A percentile compares a stretch with the other conserved stretches of the same genome.
Evolutionary conservation across 1,284 basidiomycete species (phyloP).

Genomic region (Apiotrichum brassicae): DNA sequence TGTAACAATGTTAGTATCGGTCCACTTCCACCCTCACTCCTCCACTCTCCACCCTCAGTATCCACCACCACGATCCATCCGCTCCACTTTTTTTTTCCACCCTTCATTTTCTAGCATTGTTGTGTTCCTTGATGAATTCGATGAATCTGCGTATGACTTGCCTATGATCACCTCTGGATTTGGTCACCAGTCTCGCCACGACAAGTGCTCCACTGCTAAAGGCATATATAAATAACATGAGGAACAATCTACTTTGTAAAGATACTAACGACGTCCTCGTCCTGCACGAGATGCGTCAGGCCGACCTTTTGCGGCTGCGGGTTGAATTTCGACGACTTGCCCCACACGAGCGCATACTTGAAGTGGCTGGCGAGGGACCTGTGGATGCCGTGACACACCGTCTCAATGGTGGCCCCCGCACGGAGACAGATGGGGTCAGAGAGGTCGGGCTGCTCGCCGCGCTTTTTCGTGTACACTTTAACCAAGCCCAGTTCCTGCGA

Average conservation of each 20-base stretch:
- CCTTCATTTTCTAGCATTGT: neutral
- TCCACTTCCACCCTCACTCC: neutral
- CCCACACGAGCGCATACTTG: constrained; percentile 83
- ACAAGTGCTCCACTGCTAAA: no score
- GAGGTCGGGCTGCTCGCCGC: constrained; percentile 87
- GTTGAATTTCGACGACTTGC: constrained; percentile 80
- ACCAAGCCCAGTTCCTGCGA: constrained; percentile 64
- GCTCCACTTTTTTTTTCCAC: no score
- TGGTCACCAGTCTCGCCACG: no score
- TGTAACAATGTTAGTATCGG: no score
- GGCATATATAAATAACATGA: no score
- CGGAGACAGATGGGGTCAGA: constrained; percentile 88
- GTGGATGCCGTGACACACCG: constrained; percentile 88
- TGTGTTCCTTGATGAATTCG: no score
- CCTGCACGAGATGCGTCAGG: constrained; percentile 74
- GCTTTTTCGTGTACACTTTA: constrained; percentile 93
- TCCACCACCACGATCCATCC: no score
- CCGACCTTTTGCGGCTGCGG: constrained; percentile 92
- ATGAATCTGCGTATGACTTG: no score
- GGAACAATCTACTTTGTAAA: constrained; percentile 49
- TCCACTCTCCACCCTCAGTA: no score
- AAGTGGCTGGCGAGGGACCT: constrained; percentile 83
- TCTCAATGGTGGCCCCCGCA: constrained; percentile 88
- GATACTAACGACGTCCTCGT: constrained; percentile 72
- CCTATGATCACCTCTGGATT: no score